phyloP scores from a whole-genome alignment of 2,329 filamentous ascomycete species.

The Didymella lethalis region DNA sequence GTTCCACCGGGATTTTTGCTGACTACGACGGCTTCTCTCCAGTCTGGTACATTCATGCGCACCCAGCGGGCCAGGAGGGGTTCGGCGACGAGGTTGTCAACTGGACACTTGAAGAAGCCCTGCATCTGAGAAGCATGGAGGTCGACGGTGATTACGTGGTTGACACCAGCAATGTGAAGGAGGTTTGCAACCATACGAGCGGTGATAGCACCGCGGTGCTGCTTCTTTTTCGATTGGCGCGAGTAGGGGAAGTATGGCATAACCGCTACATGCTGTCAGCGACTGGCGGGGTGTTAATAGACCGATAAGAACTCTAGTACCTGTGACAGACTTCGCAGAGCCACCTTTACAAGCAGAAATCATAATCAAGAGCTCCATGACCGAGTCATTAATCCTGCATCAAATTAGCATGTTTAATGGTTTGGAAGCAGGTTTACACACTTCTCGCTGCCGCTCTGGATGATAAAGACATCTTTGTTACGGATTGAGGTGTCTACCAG shows the following conservation, averaged over 20 bases:
- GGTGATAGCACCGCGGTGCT: constrained; percentile 93
- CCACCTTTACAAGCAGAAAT: constrained; percentile 98
- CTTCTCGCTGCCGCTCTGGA: constrained; percentile 93
- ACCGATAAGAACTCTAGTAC: constrained; percentile 60
- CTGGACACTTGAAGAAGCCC: constrained; percentile 96
- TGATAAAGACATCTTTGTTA: constrained; percentile 98
- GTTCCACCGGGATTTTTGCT: constrained; percentile 98
- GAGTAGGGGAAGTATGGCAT: constrained; percentile 99
- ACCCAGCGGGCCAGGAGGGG: constrained; percentile 97
- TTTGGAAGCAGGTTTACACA: constrained; percentile 40
- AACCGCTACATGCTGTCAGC: constrained; percentile 66
- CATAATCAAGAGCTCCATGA: constrained; percentile 99
- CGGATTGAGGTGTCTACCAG: constrained; percentile 72
- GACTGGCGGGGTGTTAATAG: constrained; percentile 17
- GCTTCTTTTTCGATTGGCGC: constrained; percentile 98
- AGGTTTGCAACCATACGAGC: constrained; percentile 97
- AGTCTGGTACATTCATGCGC: constrained; percentile 82
- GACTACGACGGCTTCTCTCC: constrained; percentile 92
- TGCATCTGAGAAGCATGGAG: constrained; percentile 96
- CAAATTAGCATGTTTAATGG: constrained; percentile 36
- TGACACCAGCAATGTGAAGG: constrained; percentile 89
- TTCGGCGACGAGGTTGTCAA: constrained; percentile 96
- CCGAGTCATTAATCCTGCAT: constrained; percentile 87
- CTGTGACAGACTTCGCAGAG: constrained; percentile 94
- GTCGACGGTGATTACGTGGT: constrained; percentile 97